These are phyloP conservation scores for Aspergillus arachidicola DNA, from an alignment of 2,329 filamentous ascomycete genomes.

Conservation along the genomic window DNA sequence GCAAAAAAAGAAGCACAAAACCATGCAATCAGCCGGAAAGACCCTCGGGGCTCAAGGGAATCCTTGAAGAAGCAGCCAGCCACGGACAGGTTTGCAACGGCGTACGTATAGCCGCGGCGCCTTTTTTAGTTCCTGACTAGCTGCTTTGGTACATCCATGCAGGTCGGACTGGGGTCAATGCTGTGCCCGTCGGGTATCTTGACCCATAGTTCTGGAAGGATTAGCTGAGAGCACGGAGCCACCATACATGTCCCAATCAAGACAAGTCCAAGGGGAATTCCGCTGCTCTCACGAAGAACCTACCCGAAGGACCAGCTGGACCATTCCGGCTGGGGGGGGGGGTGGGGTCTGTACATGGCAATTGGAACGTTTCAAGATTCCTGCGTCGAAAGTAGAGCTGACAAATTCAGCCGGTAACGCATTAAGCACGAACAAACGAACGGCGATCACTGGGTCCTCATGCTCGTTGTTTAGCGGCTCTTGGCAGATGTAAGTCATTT, in stretches of 20 bases:
- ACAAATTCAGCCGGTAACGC: not conserved
- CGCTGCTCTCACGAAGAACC: too few relatives aligned
- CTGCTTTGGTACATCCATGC: not conserved
- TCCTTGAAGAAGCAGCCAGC: not conserved
- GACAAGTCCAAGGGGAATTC: too few relatives aligned
- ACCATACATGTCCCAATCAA: too few relatives aligned
- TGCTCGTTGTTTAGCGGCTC: not conserved
- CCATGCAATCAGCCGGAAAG: not conserved
- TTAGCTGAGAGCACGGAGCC: too few relatives aligned
- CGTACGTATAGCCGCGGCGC: not conserved
- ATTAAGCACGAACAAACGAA: not conserved
- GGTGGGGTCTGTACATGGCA: too few relatives aligned
- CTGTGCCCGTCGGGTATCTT: too few relatives aligned
- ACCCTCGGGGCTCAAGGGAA: not conserved
- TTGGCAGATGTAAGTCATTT: not conserved
- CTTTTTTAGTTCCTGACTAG: not conserved
- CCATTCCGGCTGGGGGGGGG: too few relatives aligned
- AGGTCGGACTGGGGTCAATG: not conserved
- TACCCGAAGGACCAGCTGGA: too few relatives aligned
- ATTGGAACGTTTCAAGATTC: not conserved
- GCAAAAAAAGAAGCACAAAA: not conserved
- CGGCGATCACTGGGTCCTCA: not conserved
- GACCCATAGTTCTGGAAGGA: too few relatives aligned
- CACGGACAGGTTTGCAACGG: not conserved
- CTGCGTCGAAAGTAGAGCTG: not conserved